Base-by-base conservation (phyloP, 306 rosid genomes). In the Rubus parviflorus region DNA sequence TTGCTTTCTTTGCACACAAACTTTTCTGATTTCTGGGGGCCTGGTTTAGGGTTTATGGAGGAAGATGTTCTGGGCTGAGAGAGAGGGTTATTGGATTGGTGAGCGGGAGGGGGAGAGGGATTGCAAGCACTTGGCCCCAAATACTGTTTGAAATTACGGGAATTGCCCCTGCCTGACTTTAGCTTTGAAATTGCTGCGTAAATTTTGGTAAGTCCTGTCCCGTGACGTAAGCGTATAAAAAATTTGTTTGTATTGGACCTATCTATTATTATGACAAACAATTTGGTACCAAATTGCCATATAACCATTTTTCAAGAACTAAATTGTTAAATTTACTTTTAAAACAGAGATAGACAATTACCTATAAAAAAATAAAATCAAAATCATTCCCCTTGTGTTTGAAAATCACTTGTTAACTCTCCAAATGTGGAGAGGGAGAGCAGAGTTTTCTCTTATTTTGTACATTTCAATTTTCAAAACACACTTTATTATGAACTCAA, bases 31-130 rank as follows among this genome's bases (percentile, higher is more conserved):
- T 16, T 52, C 67, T 60, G 64, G 68, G 75, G 45, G 1, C 37
- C 22, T 70, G 58, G 38, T 49, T 79, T 76, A 80, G 84, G 82
- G 84, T 81, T 76, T 77, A 43, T 41, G 62, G 47, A 43, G 80
- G 49, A 60, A 37, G 56, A 71, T 12, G 38, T 23, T 7, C 12
- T 43, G 81, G 48, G 51, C 8, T 35, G 48, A 45, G 48, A 45
- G 35, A 30, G 35, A 30, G 35, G 35, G 35, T 3, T 60, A 5
- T 12, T 53, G 75, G 67, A 72, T 19, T 72, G 64, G 73, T 20
- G 87, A 72, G 87, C 84, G 84, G 84, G 84, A 80, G 84, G n/a
- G 65, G n/a, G n/a, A n/a, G n/a, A n/a, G n/a, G 13, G 47, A 35
- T 63, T 35, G 16, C 0, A 17, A 13, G 45, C 7, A 13, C 38